Evolutionary conservation across 495 filamentous ascomycete species (phyloP).

Genomic region (Ascobolus immersus): DNA sequence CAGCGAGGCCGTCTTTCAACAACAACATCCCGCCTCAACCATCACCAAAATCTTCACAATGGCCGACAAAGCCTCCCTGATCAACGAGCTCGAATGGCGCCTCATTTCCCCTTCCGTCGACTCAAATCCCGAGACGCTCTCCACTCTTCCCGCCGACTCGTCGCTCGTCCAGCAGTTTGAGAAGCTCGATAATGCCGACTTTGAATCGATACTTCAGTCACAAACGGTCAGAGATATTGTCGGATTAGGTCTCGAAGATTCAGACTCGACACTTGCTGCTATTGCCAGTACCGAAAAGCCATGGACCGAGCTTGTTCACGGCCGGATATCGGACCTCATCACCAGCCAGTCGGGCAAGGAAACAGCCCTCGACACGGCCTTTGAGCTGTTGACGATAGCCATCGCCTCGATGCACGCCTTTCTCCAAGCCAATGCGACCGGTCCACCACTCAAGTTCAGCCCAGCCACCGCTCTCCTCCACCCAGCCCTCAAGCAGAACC

Average conservation of each 20-base stretch:
- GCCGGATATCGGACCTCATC: slow-evolving; percentile 7
- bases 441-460: slow-evolving; percentile 41
- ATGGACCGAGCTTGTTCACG: slow-evolving; percentile 1
- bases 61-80: neutral
- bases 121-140: neutral
- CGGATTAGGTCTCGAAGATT: neutral
- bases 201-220: slow-evolving; percentile 6
- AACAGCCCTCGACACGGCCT: slow-evolving; percentile 1
- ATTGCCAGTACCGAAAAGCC: slow-evolving; percentile 2
- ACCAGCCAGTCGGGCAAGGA: slow-evolving; percentile 4
- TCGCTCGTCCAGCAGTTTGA: slow-evolving; percentile 4
- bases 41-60: slow-evolving; percentile 1
- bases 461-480: slow-evolving; percentile 32
- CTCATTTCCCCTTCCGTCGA: slow-evolving; percentile 8
- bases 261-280: neutral
- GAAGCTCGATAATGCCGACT: slow-evolving; percentile 6
- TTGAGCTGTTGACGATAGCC: slow-evolving; percentile 22
- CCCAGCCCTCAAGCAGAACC: slow-evolving; percentile 9
- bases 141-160: neutral
- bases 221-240: neutral
- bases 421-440: slow-evolving; percentile 75
- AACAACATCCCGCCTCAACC: neutral
- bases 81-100: slow-evolving; percentile 6
- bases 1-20: neutral
- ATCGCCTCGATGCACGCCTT: slow-evolving; percentile 58